Base-by-base conservation (phyloP, 1,284 basidiomycete genomes). In the Phaffia rhodozyma region DNA sequence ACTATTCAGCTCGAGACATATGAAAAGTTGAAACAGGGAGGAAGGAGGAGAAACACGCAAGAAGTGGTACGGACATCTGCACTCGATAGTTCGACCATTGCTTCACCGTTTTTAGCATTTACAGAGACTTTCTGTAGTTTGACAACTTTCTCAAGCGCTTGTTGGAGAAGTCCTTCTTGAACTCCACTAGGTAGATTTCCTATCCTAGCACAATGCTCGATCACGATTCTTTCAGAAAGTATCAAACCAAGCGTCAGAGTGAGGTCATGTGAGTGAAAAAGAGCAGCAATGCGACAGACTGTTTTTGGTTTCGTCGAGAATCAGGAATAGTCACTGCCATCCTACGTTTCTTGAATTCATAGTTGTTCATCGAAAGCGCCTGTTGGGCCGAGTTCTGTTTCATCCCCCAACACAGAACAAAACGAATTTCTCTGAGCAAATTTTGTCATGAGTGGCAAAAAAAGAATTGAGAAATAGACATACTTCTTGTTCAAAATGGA, bases 101-200 rank as follows among this genome's bases (percentile, higher is more conserved):
- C 92, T 72, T 91, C 85, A 21, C 79, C 76, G 55, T 75, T 76
- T 61, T 84, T 81, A 9, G 76, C 73, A 68, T 89, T 86, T 1
- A 93, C 79, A 70, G 91, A 88, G 0, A 94, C 80, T 1, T 87
- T 82, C 61, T 81, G 84, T 32, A 96, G 84, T 0, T 78, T 74
- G 0, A 82, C 82, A 54, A 86, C 74, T 75, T 90, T 92, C 73
- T 91, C 89, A 7, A 97, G 77, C 0, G 78, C 78, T 77, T 97
- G 92, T 70, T 97, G 92, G 27, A 97, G 74, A 1, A 96, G 77
- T 0, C 87, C 91, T 73, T 96, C 92, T 71, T 93, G 89, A 0
- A 83, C 81, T 16, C 77, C 80, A 3, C 80, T 70, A 2, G 89
- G 88, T n/a, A 97, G 78, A 56, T 85, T 84, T 47, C 79, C 82